Conservation (phyloP, 2,329 filamentous ascomycete genomes). For the Davidsoniella neocaledoniae region DNA sequence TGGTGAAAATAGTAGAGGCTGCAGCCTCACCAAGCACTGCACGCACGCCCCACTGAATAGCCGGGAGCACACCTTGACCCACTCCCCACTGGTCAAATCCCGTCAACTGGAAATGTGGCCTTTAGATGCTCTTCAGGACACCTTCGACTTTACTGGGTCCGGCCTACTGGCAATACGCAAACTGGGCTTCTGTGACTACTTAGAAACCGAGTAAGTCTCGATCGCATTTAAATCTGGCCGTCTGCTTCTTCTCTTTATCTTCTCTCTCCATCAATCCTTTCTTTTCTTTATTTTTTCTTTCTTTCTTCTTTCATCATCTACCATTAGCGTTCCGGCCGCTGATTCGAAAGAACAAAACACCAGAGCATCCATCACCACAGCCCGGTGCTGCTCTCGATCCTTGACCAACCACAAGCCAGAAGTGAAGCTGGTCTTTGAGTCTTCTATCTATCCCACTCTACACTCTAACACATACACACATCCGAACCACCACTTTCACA, state of each 20-base stretch:
- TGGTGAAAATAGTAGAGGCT: neutral
- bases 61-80: neutral
- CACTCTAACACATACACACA: neutral
- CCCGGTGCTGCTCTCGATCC: neutral
- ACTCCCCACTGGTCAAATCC: slow-evolving; percentile 2
- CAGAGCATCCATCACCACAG: neutral
- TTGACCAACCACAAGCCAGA: neutral
- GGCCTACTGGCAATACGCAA: slow-evolving; percentile 16
- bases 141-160: slow-evolving; percentile 19
- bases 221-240: neutral
- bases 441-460: slow-evolving; percentile 9
- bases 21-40: neutral
- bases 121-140: slow-evolving; percentile 17
- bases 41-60: neutral
- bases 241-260: neutral
- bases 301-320: slow-evolving; percentile 13
- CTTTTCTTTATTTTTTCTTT: slow-evolving; percentile 14
- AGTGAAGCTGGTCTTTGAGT: slow-evolving; percentile 14
- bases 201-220: too few relatives aligned
- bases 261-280: slow-evolving; percentile 15
- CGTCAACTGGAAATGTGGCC: slow-evolving; percentile 30
- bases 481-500: slow-evolving; percentile 15
- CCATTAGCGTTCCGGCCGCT: slow-evolving; percentile 12
- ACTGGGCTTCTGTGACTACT: neutral
- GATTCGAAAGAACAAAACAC: neutral